These are phyloP conservation scores for Arabidopsis lyrata DNA, from an alignment of 441 rosid species.

Conservation along the genomic window DNA sequence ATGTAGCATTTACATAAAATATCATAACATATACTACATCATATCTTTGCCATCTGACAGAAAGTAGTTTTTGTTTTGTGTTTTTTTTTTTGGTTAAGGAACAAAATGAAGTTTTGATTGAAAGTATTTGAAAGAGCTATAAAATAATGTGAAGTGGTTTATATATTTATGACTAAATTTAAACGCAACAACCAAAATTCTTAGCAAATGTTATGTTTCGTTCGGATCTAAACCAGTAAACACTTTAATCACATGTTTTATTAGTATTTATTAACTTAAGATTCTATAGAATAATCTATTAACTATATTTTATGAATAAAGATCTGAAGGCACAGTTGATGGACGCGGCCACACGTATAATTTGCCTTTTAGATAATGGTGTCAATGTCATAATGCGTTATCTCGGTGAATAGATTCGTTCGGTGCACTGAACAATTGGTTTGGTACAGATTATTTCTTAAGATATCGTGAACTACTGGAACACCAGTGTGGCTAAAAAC, in stretches of 20 bases:
- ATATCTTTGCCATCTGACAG: too few species aligned
- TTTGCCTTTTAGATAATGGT: slow-evolving; percentile 17
- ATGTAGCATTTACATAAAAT: not conserved
- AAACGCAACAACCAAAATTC: not conserved
- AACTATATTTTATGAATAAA: not conserved
- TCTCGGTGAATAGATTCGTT: not conserved
- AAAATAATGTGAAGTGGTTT: not conserved
- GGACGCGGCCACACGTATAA: slow-evolving; percentile 30
- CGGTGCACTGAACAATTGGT: not conserved
- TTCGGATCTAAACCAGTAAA: not conserved
- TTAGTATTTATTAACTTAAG: not conserved
- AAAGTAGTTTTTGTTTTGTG: too few species aligned
- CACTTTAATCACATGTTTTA: not conserved
- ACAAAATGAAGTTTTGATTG: too few species aligned
- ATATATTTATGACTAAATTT: not conserved
- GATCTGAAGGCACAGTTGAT: slow-evolving; percentile 1
- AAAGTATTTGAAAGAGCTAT: not conserved
- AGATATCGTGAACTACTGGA: not conserved
- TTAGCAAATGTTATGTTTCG: slow-evolving; percentile 1
- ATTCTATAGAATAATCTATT: not conserved
- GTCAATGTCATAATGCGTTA: not conserved
- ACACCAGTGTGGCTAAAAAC: not conserved
- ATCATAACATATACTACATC: not conserved
- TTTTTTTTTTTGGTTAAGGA: too few species aligned
- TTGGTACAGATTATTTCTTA: not conserved